Evolutionary conservation across 1,139 yeast species (phyloP), one percentile per base, ranked within the genome.

Genomic region (Petasospora rhodanensis): DNA sequence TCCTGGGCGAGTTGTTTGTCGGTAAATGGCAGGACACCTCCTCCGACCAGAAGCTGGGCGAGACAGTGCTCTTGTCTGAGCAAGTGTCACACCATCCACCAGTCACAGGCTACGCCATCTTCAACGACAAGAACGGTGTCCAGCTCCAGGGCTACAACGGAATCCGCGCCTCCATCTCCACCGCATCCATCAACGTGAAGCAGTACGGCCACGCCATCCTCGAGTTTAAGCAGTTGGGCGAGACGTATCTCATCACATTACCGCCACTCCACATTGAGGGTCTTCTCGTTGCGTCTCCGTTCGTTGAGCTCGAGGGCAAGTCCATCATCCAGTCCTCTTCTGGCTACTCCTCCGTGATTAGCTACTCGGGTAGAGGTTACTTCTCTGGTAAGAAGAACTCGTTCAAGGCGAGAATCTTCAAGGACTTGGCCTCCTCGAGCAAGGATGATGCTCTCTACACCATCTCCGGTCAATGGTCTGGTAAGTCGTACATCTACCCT

Each of bases 191-290:
- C 46, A 78, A 75, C 44, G 95, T 91, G 35, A 86, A 82, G 66
- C 98, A 91, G 62, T 80, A 64, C 51, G 98, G 98, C 24, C 96
- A 89, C 57, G 95, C 95, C 2, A 52, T 87, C 31, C 66, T 89
- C 51, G 69, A 73, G 39, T 75, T 74, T 49, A 70, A 69, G 43
- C 70, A 69, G 37, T 59, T 76, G 41, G 68, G 74, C 39, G 96
- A 89, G 59, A 61, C 72, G 9, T 91, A 80, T 58, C 64, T 85
- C 51, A 68, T 87, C 38, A 85, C 96, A n/a, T 69, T 89, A 49
- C 98, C 98, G 10, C 86, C 95, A n/a, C 70, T 91, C 48, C 97
- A 89, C 58, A 80, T 91, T 42, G 98, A 91, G 62, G 97, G 98
- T 14, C 72, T 91, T 41, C 64, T 89, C 41, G 79, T 83, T 43